Conservation (phyloP, 257 asterid genomes). For the Solanum raphanifolium region DNA sequence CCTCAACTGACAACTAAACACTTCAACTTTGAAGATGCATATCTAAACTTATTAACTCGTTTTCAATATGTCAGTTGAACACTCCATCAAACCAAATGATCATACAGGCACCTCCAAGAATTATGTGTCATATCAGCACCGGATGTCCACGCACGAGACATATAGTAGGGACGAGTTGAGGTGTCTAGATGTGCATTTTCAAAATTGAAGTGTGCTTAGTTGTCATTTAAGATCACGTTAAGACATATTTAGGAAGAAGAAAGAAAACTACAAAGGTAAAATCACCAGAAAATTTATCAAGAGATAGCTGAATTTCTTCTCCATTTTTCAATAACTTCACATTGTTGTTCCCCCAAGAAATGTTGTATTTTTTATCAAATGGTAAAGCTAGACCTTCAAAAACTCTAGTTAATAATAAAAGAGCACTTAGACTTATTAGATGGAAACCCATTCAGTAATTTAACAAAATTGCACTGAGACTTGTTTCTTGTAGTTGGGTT, state of each 20-base stretch:
- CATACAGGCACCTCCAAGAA: background rate
- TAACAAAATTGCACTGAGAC: background rate
- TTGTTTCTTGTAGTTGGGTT: background rate
- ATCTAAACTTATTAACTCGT: fast-evolving
- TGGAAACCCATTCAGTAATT: background rate
- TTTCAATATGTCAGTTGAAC: background rate
- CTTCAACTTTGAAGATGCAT: background rate
- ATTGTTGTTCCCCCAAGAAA: background rate
- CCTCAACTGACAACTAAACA: background rate
- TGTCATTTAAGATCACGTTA: too few species aligned
- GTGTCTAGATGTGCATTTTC: background rate
- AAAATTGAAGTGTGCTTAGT: too few species aligned
- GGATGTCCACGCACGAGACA: background rate
- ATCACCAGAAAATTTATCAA: background rate
- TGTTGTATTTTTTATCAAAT: background rate
- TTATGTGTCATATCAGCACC: background rate
- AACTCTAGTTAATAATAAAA: background rate
- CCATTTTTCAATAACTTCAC: background rate
- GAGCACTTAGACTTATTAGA: background rate
- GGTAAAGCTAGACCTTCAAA: background rate
- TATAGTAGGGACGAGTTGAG: background rate
- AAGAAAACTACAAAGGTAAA: background rate
- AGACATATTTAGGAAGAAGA: background rate
- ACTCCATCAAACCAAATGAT: background rate
- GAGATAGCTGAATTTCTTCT: background rate